These are phyloP conservation scores for Trichoderma koningii DNA, from an alignment of 2,329 filamentous ascomycete genomes.

Conservation along the genomic window DNA sequence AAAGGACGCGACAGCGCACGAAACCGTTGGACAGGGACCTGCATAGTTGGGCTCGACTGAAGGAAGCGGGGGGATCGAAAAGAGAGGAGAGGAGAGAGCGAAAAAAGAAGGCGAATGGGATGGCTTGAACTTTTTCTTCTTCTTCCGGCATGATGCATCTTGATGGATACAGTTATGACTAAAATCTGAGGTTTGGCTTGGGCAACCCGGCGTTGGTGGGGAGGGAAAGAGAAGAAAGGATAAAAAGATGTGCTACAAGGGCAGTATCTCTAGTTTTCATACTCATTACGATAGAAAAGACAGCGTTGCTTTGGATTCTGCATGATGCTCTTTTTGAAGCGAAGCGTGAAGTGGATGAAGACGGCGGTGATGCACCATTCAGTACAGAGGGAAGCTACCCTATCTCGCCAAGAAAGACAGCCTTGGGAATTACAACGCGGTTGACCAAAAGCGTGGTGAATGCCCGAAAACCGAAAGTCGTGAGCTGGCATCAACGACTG, in stretches of 20 bases:
- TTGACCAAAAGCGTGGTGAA: background rate
- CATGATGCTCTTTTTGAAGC: background rate
- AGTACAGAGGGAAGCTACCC: background rate
- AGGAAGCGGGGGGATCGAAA: background rate
- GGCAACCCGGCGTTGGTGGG: constrained; percentile 16
- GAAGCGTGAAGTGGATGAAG: background rate
- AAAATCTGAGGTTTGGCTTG: background rate
- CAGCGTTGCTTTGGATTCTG: constrained; percentile 17
- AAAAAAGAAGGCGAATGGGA: constrained; percentile 20
- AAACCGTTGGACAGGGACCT: constrained; percentile 13
- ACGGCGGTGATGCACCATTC: background rate
- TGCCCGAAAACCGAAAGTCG: background rate
- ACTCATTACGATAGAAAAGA: constrained; percentile 26
- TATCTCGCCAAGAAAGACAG: too few species aligned
- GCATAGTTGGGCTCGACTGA: constrained; percentile 10
- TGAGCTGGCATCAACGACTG: background rate
- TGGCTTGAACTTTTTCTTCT: background rate
- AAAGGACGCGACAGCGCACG: constrained; percentile 20
- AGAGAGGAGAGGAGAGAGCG: background rate
- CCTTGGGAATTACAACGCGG: too few species aligned
- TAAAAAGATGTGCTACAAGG: constrained; percentile 14
- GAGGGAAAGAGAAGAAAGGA: background rate
- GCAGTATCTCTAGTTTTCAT: background rate
- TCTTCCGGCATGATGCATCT: constrained; percentile 18
- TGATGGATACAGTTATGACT: constrained; percentile 24